Evolutionary conservation across 2,329 filamentous ascomycete genomes (phyloP).

Genomic region (Diplocarpon mali): DNA sequence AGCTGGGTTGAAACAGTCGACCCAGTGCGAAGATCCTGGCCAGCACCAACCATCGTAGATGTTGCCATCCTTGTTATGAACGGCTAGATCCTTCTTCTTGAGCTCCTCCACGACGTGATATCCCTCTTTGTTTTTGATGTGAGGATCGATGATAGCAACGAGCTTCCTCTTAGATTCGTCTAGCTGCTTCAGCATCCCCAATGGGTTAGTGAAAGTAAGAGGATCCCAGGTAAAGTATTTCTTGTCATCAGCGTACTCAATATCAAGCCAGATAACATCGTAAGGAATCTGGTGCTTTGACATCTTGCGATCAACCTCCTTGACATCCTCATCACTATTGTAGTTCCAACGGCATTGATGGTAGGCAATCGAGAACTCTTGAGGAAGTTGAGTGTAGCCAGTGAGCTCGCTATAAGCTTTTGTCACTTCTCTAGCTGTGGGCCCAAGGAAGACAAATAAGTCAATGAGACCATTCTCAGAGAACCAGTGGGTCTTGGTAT

Average conservation of each 20-base stretch:
- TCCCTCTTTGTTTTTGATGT: slow-evolving; percentile 83
- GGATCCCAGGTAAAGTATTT: slow-evolving; percentile 98
- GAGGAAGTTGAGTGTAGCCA: slow-evolving; percentile 80
- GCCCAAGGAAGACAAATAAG: slow-evolving; percentile 88
- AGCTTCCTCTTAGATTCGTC: slow-evolving; percentile 79
- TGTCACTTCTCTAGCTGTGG: slow-evolving; percentile 70
- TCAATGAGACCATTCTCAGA: slow-evolving; percentile 86
- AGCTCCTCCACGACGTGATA: slow-evolving; percentile 73
- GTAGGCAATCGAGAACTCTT: slow-evolving; percentile 85
- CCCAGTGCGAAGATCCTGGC: slow-evolving; percentile 93
- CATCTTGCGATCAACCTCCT: slow-evolving; percentile 91
- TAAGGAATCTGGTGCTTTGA: slow-evolving; percentile 93
- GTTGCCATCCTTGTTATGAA: slow-evolving; percentile 81
- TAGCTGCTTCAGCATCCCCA: slow-evolving; percentile 79
- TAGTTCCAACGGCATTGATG: slow-evolving; percentile 99
- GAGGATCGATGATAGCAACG: slow-evolving; percentile 90
- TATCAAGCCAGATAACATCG: slow-evolving; percentile 97
- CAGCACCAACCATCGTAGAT: slow-evolving; percentile 97
- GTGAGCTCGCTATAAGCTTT: slow-evolving; percentile 82
- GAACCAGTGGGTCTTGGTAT: slow-evolving; percentile 91
- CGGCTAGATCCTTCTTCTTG: slow-evolving; percentile 70
- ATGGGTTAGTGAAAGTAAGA: slow-evolving; percentile 75
- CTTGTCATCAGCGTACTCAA: slow-evolving; percentile 93
- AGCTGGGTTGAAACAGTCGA: slow-evolving; percentile 92
- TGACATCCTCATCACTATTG: slow-evolving; percentile 91